These are phyloP conservation scores for Combretum micranthum DNA, from an alignment of 345 rosid genomes.

Conservation along the genomic window DNA sequence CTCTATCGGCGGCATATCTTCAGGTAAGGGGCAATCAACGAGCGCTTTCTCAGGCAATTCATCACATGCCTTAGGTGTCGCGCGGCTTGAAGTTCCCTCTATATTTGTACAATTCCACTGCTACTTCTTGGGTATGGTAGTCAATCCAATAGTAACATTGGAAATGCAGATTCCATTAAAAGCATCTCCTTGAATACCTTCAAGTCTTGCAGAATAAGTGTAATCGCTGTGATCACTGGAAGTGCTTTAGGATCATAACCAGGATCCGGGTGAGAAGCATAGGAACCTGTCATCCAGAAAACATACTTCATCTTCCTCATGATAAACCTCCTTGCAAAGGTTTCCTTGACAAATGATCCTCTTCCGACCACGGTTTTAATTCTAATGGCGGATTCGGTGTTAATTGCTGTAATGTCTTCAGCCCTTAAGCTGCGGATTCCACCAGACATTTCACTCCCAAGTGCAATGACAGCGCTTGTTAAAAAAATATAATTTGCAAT, in stretches of 20 bases:
- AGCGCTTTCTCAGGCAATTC: slow-evolving; percentile 32
- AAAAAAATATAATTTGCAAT: too few species aligned
- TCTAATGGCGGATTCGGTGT: slow-evolving; percentile 51
- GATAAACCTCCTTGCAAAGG: slow-evolving; percentile 38
- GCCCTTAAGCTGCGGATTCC: slow-evolving; percentile 62
- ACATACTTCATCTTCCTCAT: slow-evolving; percentile 67
- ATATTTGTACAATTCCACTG: slow-evolving; percentile 71
- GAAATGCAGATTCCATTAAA: slow-evolving; percentile 65
- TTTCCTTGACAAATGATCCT: slow-evolving; percentile 59
- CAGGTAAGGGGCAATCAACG: slow-evolving; percentile 43
- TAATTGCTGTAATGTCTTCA: slow-evolving; percentile 42
- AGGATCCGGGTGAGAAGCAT: slow-evolving; percentile 49
- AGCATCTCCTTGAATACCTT: slow-evolving; percentile 37
- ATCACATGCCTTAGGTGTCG: slow-evolving; percentile 46
- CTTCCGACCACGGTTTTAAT: slow-evolving; percentile 66
- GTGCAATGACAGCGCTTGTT: slow-evolving; percentile 62
- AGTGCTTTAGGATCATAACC: too few species aligned
- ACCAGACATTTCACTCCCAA: slow-evolving; percentile 86
- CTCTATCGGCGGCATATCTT: slow-evolving; percentile 33
- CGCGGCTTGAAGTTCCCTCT: slow-evolving; percentile 45
- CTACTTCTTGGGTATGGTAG: slow-evolving; percentile 24
- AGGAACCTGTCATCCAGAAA: slow-evolving; percentile 71
- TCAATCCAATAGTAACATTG: too few species aligned
- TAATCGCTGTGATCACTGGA: slow-evolving; percentile 39
- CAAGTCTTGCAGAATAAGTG: slow-evolving; percentile 38